Evolutionary conservation across 1,284 basidiomycete species (phyloP).

Genomic region (Leccinum proximum): DNA sequence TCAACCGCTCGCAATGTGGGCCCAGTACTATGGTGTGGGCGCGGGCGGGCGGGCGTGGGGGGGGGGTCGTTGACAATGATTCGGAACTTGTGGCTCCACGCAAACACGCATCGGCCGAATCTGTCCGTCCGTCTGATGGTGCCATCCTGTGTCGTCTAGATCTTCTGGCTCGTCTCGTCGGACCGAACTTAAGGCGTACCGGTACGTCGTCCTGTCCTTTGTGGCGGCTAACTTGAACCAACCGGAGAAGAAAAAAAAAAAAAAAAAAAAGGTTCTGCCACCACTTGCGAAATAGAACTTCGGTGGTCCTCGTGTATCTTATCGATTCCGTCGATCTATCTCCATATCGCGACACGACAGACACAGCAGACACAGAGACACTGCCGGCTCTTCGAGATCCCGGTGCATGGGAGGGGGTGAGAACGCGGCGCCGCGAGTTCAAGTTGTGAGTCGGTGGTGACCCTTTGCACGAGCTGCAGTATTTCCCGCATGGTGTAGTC

Average conservation of each 20-base stretch:
- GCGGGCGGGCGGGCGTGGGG: background rate
- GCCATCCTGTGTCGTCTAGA: background rate
- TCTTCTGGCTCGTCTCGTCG: background rate
- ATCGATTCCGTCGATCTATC: slow-evolving; percentile 28
- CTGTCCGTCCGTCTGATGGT: background rate
- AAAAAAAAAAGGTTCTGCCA: slow-evolving; percentile 4
- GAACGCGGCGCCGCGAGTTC: too few species aligned
- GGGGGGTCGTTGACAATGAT: background rate
- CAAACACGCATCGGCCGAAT: background rate
- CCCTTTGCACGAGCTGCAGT: too few species aligned
- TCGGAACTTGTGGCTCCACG: background rate
- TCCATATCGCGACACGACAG: slow-evolving; percentile 7
- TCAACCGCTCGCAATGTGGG: background rate
- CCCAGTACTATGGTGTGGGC: background rate
- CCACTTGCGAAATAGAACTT: background rate
- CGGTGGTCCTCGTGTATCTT: slow-evolving; percentile 27
- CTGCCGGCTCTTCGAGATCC: slow-evolving; percentile 22
- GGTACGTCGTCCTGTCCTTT: background rate
- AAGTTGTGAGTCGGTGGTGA: too few species aligned
- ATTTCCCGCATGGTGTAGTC: too few species aligned
- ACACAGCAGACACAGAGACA: background rate
- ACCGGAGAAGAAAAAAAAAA: background rate
- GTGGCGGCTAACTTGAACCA: background rate
- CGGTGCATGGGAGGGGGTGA: background rate
- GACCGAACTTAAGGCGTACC: background rate